Conservation (phyloP, 176 grass and related monocot species). For the Rhynchospora pubera region DNA sequence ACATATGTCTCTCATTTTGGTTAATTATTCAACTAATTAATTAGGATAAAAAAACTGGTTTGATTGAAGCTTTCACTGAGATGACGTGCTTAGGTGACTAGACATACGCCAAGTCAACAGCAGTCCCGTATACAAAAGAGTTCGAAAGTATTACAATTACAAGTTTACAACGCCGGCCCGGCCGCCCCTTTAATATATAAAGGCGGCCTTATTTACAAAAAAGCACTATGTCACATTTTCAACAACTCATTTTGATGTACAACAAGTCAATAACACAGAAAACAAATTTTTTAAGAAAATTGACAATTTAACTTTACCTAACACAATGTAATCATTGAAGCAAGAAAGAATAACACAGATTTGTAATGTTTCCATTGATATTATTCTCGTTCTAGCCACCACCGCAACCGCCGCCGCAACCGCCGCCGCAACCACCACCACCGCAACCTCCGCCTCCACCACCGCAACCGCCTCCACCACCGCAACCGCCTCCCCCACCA, state of each 20-base stretch:
- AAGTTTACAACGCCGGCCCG: too few species aligned
- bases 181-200: not conserved
- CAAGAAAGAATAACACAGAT: not conserved
- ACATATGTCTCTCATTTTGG: too few species aligned
- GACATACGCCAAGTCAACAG: too few species aligned
- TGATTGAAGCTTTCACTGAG: not conserved
- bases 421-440: not conserved
- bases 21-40: too few species aligned
- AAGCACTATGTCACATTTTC: not conserved
- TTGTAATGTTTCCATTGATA: not conserved
- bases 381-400: not conserved
- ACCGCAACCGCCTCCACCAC: not conserved
- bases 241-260: not conserved
- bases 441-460: not conserved
- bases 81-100: too few species aligned
- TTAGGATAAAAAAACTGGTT: not conserved
- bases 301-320: not conserved
- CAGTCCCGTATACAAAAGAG: too few species aligned
- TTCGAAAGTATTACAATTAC: not conserved
- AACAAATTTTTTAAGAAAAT: not conserved
- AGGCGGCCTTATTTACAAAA: not conserved
- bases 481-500: not conserved
- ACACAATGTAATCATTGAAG: not conserved
- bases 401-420: not conserved
- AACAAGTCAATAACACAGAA: not conserved